Evolutionary conservation across 768 basidiomycete genomes (phyloP), one percentile per base, ranked within the genome.

Genomic region (Termitomyces sp.): DNA sequence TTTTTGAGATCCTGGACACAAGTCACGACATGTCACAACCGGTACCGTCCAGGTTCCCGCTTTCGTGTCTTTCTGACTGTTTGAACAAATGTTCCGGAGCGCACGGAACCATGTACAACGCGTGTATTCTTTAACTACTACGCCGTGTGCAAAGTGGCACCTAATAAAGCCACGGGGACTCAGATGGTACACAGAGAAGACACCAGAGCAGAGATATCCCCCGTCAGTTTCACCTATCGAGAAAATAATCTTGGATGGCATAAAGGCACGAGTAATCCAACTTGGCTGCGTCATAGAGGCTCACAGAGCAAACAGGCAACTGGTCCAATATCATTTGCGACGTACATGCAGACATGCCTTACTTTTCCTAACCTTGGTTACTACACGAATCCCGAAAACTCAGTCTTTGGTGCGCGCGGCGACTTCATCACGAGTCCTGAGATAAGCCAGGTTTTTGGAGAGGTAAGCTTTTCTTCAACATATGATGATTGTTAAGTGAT

Each of bases 371-470:
- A 83, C 0, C 78, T 93, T 56, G 97, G 97, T 1, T 99, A 98
- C 74, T 98, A 98, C 76, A 92, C 89, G 77, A 88, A 86, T 40
- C 73, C 82, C 0, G 67, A 78, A 14, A 80, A 91, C 58, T 79
- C 84, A 46, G 88, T 98, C 3, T 93, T 99, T 67, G 97, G 97
- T 13, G 63, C 83, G 0, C 77, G 80, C 44, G 97, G 97, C 5
- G 97, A 99, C 76, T 99, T 98, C 68, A 89, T 91, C 23, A 99
- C 97, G 12, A 94, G 91, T 65, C 97, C 96, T 2, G 97, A 99
- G 71, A 98, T 99, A 55, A 91, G 86, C 66, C 95, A 98, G 70
- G 84, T 92, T 0, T 98, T 98, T 70, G 97, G 97, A 60, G 96
- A 99, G 86, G 96, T 95, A 69, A 63, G 83, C 71, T 41, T 16